These are phyloP conservation scores for Phylloporus arenicola DNA, from an alignment of 768 basidiomycete species.

Conservation along the genomic window DNA sequence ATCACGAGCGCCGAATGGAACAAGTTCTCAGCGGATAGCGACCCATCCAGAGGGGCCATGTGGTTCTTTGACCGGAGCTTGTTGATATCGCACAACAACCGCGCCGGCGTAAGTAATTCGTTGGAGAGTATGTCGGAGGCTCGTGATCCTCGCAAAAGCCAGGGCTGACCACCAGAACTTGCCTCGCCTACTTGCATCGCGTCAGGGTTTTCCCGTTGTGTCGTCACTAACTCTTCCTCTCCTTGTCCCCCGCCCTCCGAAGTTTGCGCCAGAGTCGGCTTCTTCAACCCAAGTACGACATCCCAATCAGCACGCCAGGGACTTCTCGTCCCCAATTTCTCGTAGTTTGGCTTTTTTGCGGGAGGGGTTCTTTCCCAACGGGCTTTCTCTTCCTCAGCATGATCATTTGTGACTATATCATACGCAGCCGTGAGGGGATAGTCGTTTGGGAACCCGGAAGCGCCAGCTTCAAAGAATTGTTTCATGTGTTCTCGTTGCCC, in stretches of 20 bases:
- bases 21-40: constrained; percentile 39
- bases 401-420: constrained; percentile 40
- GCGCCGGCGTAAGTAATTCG: constrained; percentile 37
- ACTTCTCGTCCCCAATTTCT: constrained; percentile 55
- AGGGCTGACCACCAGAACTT: constrained; percentile 35
- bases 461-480: constrained; percentile 79
- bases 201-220: constrained; percentile 49
- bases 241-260: constrained; percentile 5
- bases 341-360: constrained; percentile 77
- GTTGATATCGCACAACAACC: constrained; percentile 53
- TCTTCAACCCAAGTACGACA: constrained; percentile 51
- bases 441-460: constrained; percentile 75
- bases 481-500: constrained; percentile 80
- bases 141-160: constrained; percentile 65
- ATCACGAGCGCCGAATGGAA: constrained; percentile 60
- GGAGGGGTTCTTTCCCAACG: constrained; percentile 80
- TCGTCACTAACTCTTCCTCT: constrained; percentile 43
- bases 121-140: constrained; percentile 42
- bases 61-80: constrained; percentile 51
- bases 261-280: constrained; percentile 6
- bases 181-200: constrained; percentile 9
- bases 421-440: constrained; percentile 59
- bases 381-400: constrained; percentile 48
- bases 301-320: constrained; percentile 81
- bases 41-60: constrained; percentile 34